Base-by-base conservation (phyloP, 441 rosid species). In the Iberis amara region DNA sequence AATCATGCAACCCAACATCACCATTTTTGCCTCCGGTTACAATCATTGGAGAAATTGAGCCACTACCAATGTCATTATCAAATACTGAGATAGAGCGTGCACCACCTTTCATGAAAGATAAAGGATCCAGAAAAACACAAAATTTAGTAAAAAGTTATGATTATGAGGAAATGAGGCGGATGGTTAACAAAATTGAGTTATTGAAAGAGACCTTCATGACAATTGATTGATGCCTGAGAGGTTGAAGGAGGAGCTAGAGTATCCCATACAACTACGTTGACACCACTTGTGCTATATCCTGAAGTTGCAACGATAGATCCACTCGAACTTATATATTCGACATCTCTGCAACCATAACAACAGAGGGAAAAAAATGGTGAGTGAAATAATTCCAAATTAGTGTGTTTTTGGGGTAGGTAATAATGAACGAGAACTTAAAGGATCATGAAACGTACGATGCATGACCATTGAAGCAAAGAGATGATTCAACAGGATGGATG, bases 201-300 rank as follows among this genome's bases (percentile, higher is more conserved):
- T 27, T 43, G 65, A 10, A 62, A 53, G 56, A 57, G 56, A 90
- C 96, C 98, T 79, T 91, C 94, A 75, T 91, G 96, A 68, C 95
- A 85, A 52, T 66, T 57, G 64, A 85, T 80, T 55, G 95, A 81
- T 65, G 98, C 96, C 52, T 66, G 89, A 4, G 95, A 85, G 47
- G 91, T 85, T 62, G 91, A 71, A 44, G 98, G 86, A 2, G 95
- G 98, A 67, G 96, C 98, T 73, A 85, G 64, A 36, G 95, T 88
- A 70, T 91, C 98, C 98, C 98, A 91, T 58, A 91, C 66, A 49
- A 91, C 96, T 33, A 82, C 95, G 73, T 88, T 91, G 60, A 72
- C 80, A 70, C 87, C 82, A 65, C 78, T 91, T 40, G 89, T 76
- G 73, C 87, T 85, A 71, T 68, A 70, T 69, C 98, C 96, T 47